A percentile compares a stretch with the other conserved stretches of the same genome.
These are phyloP conservation scores for Leishmania arabica DNA, from an alignment of 208 protist genomes.

Conservation along the genomic window DNA sequence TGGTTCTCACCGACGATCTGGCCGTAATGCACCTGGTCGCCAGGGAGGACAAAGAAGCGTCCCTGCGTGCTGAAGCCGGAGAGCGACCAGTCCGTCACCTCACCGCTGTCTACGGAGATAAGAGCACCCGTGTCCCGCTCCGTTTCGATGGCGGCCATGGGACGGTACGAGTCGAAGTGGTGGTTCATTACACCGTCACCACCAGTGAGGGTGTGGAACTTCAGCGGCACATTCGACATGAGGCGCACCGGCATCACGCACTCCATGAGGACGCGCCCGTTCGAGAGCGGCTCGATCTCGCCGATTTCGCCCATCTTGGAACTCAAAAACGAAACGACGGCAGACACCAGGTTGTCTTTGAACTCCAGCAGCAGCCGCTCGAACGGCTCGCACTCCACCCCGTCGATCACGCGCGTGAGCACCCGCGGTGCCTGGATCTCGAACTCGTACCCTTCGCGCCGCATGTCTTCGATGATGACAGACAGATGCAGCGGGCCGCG, in stretches of 20 bases:
- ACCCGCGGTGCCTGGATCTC: slow-evolving; percentile 94
- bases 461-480: slow-evolving; percentile 98
- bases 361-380: slow-evolving; percentile 86
- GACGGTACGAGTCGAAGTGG: slow-evolving; percentile 86
- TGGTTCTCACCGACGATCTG: slow-evolving; percentile 92
- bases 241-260: slow-evolving; percentile 90
- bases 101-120: slow-evolving; percentile 84
- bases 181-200: slow-evolving; percentile 91
- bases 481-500: slow-evolving; percentile 97
- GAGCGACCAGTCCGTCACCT: slow-evolving; percentile 88
- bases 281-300: slow-evolving; percentile 81
- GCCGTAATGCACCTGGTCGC: slow-evolving; percentile 88
- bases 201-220: slow-evolving; percentile 85
- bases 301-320: slow-evolving; percentile 89
- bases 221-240: slow-evolving; percentile 83
- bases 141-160: slow-evolving; percentile 62
- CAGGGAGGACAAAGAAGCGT: slow-evolving; percentile 88
- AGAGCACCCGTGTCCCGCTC: slow-evolving; percentile 86
- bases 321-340: slow-evolving; percentile 87
- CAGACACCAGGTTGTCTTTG: slow-evolving; percentile 63
- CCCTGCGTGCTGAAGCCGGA: slow-evolving; percentile 73
- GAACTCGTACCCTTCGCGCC: slow-evolving; percentile 97
- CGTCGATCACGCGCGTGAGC: slow-evolving; percentile 84
- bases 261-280: slow-evolving; percentile 77
- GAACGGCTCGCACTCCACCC: slow-evolving; percentile 84